Conservation (phyloP, 139 green algal genomes). For the Mychonastes homosphaera region DNA sequence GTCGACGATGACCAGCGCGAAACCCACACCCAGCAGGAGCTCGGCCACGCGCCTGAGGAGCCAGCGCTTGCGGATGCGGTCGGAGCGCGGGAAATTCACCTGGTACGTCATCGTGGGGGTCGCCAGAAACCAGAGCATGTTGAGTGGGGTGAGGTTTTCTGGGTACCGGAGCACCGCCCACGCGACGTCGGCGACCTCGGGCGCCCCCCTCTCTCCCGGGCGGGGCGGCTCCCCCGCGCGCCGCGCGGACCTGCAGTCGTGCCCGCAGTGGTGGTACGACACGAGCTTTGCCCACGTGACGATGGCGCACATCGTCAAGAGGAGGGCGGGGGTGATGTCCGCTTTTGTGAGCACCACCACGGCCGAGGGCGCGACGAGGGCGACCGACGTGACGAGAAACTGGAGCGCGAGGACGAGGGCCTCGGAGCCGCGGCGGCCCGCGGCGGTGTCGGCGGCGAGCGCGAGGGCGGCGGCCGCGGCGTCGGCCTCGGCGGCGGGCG, state of each 20-base stretch:
- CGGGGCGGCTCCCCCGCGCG: conserved; percentile 15
- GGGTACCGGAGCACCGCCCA: conserved; percentile 49
- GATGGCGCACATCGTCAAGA: conserved; percentile 43
- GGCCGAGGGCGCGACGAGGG: too few relatives aligned
- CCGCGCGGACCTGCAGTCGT: conserved; percentile 27
- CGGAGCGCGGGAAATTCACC: conserved; percentile 40
- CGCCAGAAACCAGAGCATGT: conserved; percentile 67
- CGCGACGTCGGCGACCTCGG: conserved; percentile 10
- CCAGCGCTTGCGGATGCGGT: conserved; percentile 34
- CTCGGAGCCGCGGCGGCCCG: too few relatives aligned
- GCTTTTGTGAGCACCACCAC: too few relatives aligned
- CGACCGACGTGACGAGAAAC: too few relatives aligned
- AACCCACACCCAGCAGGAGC: conserved; percentile 33
- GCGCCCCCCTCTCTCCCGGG: conserved; percentile 43
- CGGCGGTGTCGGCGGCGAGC: too few relatives aligned
- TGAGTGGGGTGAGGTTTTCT: conserved; percentile 53
- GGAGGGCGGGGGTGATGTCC: conserved; percentile 38
- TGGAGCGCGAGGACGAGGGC: too few relatives aligned
- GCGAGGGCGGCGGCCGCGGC: too few relatives aligned
- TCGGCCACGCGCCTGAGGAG: conserved; percentile 34
- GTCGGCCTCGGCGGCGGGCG: too few relatives aligned
- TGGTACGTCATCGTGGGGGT: conserved; percentile 77
- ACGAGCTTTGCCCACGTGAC: conserved; percentile 73
- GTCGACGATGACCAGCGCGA: conserved; percentile 53
- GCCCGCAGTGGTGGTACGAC: conserved; percentile 63